Evolutionary conservation across 2,329 filamentous ascomycete species (phyloP).

Genomic region (Phoma sp.): DNA sequence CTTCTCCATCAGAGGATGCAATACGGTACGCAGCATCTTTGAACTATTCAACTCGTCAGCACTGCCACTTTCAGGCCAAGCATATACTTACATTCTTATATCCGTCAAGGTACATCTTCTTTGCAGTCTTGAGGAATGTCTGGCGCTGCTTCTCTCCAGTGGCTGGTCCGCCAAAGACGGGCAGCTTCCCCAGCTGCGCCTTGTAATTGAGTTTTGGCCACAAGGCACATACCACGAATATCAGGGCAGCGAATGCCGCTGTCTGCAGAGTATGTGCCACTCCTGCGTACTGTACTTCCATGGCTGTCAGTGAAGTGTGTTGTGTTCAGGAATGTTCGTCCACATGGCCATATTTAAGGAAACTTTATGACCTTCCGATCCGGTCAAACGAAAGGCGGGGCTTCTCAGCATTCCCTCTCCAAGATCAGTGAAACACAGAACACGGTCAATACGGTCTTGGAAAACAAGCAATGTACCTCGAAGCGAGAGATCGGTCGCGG

Average conservation of each 20-base stretch:
- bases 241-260: constrained; percentile 29
- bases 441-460: constrained; percentile 19
- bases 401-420: neutral
- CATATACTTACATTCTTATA: constrained; percentile 34
- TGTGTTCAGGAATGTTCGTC: neutral
- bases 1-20: constrained; percentile 24
- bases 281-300: constrained; percentile 30
- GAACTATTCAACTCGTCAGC: constrained; percentile 33
- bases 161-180: constrained; percentile 19
- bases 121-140: constrained; percentile 31
- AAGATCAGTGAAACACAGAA: constrained; percentile 10
- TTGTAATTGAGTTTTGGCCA: constrained; percentile 32
- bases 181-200: constrained; percentile 36
- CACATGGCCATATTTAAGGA: constrained; percentile 5
- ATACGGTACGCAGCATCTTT: constrained; percentile 38
- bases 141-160: constrained; percentile 31
- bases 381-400: neutral
- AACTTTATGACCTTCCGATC: neutral
- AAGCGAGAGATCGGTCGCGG: too few relatives aligned
- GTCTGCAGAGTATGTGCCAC: constrained; percentile 35
- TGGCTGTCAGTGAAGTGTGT: constrained; percentile 6
- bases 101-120: constrained; percentile 37
- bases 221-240: constrained; percentile 32
- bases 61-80: too few relatives aligned
- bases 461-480: constrained; percentile 12